phyloP scores from a whole-genome alignment of 768 basidiomycete species.

The Asterophora parasitica region DNA sequence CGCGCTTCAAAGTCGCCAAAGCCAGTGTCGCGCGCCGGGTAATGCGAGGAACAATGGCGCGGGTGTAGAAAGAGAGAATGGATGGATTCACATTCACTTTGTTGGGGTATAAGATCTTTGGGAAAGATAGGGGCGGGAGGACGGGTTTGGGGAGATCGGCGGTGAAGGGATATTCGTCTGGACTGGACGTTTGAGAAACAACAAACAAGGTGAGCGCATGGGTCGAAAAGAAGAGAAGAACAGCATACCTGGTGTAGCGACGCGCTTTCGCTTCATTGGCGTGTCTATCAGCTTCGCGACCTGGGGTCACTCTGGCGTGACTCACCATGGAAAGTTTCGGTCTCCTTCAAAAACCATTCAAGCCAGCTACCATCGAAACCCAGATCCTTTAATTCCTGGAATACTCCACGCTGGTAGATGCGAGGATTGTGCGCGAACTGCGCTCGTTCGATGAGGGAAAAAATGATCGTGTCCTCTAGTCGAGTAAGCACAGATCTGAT shows the following conservation, averaged over 20 bases:
- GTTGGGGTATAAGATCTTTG: slow-evolving; percentile 74
- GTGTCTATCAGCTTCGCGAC: slow-evolving; percentile 2
- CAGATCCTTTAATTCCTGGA: slow-evolving; percentile 68
- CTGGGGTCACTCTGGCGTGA: slow-evolving; percentile 1
- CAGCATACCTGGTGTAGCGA: slow-evolving; percentile 80
- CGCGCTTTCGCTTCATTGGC: slow-evolving; percentile 76
- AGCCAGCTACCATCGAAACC: slow-evolving; percentile 89
- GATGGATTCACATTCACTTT: slow-evolving; percentile 80
- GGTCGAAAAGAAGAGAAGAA: not conserved
- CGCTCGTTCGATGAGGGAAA: slow-evolving; percentile 92
- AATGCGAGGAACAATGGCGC: slow-evolving; percentile 85
- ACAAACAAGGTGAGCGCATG: not conserved
- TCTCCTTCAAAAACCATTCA: slow-evolving; percentile 97
- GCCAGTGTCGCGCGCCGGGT: slow-evolving; percentile 64
- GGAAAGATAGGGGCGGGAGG: slow-evolving; percentile 67
- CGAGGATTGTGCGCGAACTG: slow-evolving; percentile 92
- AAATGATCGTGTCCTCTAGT: slow-evolving; percentile 98
- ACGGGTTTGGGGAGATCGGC: slow-evolving; percentile 76
- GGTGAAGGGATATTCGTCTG: slow-evolving; percentile 98
- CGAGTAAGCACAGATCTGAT: slow-evolving; percentile 85
- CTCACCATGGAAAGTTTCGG: slow-evolving; percentile 90
- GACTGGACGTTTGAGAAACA: slow-evolving; percentile 43
- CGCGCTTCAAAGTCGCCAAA: slow-evolving; percentile 63
- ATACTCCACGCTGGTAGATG: slow-evolving; percentile 79
- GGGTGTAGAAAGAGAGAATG: slow-evolving; percentile 87